These are phyloP conservation scores for Suillus subalutaceus DNA, from an alignment of 768 basidiomycete genomes.

Conservation along the genomic window DNA sequence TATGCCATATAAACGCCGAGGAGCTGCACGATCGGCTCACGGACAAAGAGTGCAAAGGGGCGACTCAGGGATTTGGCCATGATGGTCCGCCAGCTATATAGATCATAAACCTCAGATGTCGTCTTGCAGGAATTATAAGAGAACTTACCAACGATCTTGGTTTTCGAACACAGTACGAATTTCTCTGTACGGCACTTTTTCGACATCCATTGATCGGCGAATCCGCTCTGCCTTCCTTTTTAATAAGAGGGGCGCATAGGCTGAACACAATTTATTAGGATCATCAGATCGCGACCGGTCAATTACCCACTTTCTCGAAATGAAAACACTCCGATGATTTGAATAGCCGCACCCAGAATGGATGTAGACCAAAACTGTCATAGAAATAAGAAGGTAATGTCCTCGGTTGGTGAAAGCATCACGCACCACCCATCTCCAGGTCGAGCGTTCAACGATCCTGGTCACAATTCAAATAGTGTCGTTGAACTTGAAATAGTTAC, in stretches of 20 bases:
- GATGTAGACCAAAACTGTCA: constrained; percentile 67
- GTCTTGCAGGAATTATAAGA: not conserved
- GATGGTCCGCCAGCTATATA: constrained; percentile 51
- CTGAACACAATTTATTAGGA: constrained; percentile 10
- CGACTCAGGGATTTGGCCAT: constrained; percentile 57
- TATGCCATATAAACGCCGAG: constrained; percentile 72
- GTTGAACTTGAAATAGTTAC: constrained; percentile 7
- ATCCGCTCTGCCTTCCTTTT: constrained; percentile 56
- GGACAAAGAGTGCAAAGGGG: constrained; percentile 65
- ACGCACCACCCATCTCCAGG: constrained; percentile 75
- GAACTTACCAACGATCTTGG: constrained; percentile 46
- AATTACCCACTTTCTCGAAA: constrained; percentile 62
- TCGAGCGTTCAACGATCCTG: constrained; percentile 58
- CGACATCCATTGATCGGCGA: constrained; percentile 45
- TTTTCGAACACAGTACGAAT: constrained; percentile 54
- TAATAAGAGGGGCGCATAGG: constrained; percentile 37
- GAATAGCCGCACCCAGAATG: constrained; percentile 56
- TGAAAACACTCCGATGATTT: constrained; percentile 56
- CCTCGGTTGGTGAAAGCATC: not conserved
- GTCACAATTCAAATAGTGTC: constrained; percentile 12
- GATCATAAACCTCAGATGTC: not conserved
- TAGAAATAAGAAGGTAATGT: not conserved
- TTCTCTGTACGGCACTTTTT: constrained; percentile 41
- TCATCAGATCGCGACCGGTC: constrained; percentile 17
- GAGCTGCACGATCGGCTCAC: constrained; percentile 66